A percentile compares a stretch with the other conserved stretches of the same genome.
Conservation (phyloP, 1,139 yeast genomes). For the Scheffersomyces insectosa region DNA sequence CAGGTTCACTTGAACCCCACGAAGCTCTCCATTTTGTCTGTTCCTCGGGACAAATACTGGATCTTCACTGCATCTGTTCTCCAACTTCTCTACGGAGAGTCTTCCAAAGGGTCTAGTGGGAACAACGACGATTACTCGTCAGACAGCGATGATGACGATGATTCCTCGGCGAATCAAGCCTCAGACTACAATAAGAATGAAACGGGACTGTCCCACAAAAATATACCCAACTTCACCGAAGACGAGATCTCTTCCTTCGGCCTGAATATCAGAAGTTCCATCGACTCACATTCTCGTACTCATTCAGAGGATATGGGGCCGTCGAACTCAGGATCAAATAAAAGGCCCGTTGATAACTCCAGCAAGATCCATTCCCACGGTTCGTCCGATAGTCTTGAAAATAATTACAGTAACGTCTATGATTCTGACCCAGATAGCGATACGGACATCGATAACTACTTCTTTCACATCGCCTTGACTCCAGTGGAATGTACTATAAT, state of each 20-base stretch:
- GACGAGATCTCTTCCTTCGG: background rate
- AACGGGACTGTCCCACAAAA: too few species aligned
- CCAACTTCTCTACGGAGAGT: constrained; percentile 30
- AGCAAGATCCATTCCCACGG: constrained; percentile 11
- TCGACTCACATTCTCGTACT: constrained; percentile 2
- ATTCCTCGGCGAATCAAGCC: constrained; percentile 4
- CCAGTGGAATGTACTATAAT: constrained; percentile 59
- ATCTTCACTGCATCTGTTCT: constrained; percentile 48
- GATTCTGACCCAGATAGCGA: background rate
- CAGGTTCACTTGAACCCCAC: constrained; percentile 49
- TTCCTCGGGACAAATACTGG: constrained; percentile 53
- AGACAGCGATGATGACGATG: constrained; percentile 16
- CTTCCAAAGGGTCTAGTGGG: constrained; percentile 9
- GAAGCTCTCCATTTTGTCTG: constrained; percentile 45
- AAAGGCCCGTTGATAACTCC: constrained; percentile 18
- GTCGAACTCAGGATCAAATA: background rate
- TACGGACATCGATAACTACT: constrained; percentile 23
- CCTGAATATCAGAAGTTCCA: constrained; percentile 7
- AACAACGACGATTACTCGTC: constrained; percentile 9
- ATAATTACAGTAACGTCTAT: background rate
- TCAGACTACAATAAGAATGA: constrained; percentile 1
- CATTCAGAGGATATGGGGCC: too few species aligned
- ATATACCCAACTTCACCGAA: background rate
- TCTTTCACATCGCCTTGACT: constrained; percentile 57
- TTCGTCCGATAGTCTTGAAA: constrained; percentile 1